Evolutionary conservation across 2,329 filamentous ascomycete species (phyloP).

Genomic region (Aureobasidium sp.): DNA sequence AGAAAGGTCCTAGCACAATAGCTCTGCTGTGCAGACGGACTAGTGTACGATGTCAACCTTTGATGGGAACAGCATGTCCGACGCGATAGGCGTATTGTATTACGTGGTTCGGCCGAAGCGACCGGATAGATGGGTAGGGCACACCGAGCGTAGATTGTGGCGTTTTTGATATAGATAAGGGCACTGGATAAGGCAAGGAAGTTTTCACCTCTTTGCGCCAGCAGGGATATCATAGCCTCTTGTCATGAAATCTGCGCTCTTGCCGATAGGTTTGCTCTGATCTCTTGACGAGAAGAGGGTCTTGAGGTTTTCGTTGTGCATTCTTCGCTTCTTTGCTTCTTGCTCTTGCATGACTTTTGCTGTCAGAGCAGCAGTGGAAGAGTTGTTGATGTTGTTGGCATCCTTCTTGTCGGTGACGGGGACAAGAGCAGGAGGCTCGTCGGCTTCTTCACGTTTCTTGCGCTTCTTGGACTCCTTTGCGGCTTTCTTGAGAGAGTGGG

Average conservation of each 20-base stretch:
- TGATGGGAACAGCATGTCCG: background rate
- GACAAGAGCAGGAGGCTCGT: constrained; percentile 15
- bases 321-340: constrained; percentile 73
- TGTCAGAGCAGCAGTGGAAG: constrained; percentile 76
- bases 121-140: background rate
- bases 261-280: constrained; percentile 30
- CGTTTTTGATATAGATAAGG: background rate
- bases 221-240: constrained; percentile 37
- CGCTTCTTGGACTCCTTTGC: constrained; percentile 62
- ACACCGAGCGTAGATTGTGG: background rate
- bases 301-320: constrained; percentile 49
- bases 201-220: constrained; percentile 22
- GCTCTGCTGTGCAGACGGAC: background rate
- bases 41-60: background rate
- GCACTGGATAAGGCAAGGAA: background rate
- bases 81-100: background rate
- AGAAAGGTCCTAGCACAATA: background rate
- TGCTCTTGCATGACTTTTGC: constrained; percentile 83
- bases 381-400: constrained; percentile 70
- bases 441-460: constrained; percentile 36
- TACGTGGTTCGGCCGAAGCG: background rate
- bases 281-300: constrained; percentile 40
- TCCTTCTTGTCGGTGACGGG: constrained; percentile 11
- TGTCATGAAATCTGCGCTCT: constrained; percentile 45
- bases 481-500: constrained; percentile 83